Base-by-base conservation (phyloP, 2,329 filamentous ascomycete genomes). In the Anthostomella pinea region DNA sequence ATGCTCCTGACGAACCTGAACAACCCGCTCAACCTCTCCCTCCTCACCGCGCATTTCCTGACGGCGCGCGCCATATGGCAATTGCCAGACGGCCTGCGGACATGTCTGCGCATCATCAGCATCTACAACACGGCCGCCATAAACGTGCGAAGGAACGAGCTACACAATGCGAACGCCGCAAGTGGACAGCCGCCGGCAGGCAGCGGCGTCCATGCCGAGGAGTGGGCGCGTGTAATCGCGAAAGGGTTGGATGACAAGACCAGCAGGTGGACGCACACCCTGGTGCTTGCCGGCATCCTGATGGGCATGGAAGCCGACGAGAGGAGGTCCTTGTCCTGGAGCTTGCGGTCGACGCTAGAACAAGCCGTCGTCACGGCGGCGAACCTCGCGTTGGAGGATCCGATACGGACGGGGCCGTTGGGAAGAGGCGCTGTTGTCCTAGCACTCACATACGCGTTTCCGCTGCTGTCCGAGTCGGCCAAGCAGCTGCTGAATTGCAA, bases 231-330 rank as follows among this genome's bases (percentile, higher is more conserved):
- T 14, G 75, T 75, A 1, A 69, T 81, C 3, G 69, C 73, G 27
- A 73, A 72, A 50, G 78, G 77, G 22, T 69, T 74, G 8, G 77
- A 81, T 35, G 73, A 72, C 20, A 69, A 72, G 28, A 79, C 79
- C 11, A 73, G 71, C 17, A 70, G 87, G 54, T 95, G 88, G 88
- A 83, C 88, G 60, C 89, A 95, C 60, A 64, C 89, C 19, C 69
- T 95, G n/a, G 75, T 90, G 5, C 74, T 95, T 7, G 81, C 82
- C 0, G 90, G 88, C 3, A 68, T 95, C 15, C 64, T 95, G 39
- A 75, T 91, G 56, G 88, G 87, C 7, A 83, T 90, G 55, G 83
- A 85, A 48, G 69, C 74, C 11, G 72, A 77, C 42, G 75, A 81
- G 25, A 66, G 79, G 29, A 73, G 75, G 40, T 76, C 78, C n/a